Evolutionary conservation across 495 filamentous ascomycete genomes (phyloP).

Genomic region (Penicillium canescens): DNA sequence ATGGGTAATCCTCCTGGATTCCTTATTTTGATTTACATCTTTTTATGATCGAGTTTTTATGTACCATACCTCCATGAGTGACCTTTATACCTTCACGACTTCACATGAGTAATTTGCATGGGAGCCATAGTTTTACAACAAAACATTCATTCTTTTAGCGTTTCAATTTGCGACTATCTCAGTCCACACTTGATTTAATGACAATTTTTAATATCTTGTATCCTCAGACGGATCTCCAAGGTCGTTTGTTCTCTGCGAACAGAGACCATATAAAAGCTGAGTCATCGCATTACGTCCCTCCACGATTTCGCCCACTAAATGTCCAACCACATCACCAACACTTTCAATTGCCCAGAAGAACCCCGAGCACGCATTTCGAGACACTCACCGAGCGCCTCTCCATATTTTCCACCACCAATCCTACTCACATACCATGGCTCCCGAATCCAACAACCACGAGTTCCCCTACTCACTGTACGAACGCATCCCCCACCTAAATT

Average conservation of each 20-base stretch:
- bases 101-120: background rate
- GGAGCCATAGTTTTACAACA: background rate
- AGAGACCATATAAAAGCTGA: background rate
- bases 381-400: too few species aligned
- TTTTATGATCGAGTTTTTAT: background rate
- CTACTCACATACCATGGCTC: slow-evolving; percentile 11
- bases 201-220: too few species aligned
- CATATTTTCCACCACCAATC: too few species aligned
- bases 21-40: background rate
- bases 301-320: background rate
- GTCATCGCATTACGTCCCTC: background rate
- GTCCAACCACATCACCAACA: too few species aligned
- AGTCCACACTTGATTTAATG: too few species aligned
- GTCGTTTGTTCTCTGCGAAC: too few species aligned
- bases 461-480: slow-evolving; percentile 76
- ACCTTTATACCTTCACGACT: slow-evolving; percentile 9
- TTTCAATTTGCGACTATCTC: background rate
- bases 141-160: background rate
- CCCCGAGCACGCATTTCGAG: too few species aligned
- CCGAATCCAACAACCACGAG: slow-evolving; percentile 42
- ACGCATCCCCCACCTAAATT: slow-evolving; percentile 1
- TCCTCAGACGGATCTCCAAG: too few species aligned
- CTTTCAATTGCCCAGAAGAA: too few species aligned
- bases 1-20: background rate
- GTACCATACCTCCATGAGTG: slow-evolving; percentile 16